Conservation (phyloP, 2,329 filamentous ascomycete species). For the Ophiosphaerella narmari region DNA sequence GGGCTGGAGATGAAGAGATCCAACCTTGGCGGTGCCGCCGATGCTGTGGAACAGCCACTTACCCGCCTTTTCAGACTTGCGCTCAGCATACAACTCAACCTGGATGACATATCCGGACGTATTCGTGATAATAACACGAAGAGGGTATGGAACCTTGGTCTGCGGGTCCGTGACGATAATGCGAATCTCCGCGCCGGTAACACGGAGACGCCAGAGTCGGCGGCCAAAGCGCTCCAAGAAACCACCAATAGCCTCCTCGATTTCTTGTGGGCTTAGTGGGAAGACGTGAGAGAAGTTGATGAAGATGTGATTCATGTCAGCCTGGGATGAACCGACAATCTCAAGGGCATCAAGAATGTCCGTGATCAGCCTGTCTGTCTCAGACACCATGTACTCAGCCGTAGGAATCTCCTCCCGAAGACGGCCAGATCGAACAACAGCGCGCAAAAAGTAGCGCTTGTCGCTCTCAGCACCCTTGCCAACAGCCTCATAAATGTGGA, state of each 20-base stretch:
- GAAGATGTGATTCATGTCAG: constrained; percentile 99
- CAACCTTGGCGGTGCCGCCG: constrained; percentile 91
- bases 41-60: constrained; percentile 99
- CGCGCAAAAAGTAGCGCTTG: constrained; percentile 98
- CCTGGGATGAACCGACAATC: constrained; percentile 99
- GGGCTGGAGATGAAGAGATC: constrained; percentile 89
- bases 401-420: constrained; percentile 97
- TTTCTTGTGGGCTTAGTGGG: constrained; percentile 84
- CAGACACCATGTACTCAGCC: constrained; percentile 97
- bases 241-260: constrained; percentile 89
- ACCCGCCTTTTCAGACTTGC: constrained; percentile 90
- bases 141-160: constrained; percentile 83
- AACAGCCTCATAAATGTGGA: constrained; percentile 96
- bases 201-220: constrained; percentile 93
- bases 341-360: constrained; percentile 97
- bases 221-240: constrained; percentile 97
- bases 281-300: constrained; percentile 99
- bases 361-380: constrained; percentile 94
- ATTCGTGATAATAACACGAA: constrained; percentile 96
- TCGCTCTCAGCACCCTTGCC: constrained; percentile 95
- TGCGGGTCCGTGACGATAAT: constrained; percentile 93
- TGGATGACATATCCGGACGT: constrained; percentile 98
- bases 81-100: constrained; percentile 96
- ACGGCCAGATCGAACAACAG: constrained; percentile 90
- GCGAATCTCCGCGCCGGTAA: constrained; percentile 95